A percentile compares a stretch with the other conserved stretches of the same genome.
Evolutionary conservation across 2,329 filamentous ascomycete genomes (phyloP).

Genomic region (Gnomoniopsis smithogilvyi): DNA sequence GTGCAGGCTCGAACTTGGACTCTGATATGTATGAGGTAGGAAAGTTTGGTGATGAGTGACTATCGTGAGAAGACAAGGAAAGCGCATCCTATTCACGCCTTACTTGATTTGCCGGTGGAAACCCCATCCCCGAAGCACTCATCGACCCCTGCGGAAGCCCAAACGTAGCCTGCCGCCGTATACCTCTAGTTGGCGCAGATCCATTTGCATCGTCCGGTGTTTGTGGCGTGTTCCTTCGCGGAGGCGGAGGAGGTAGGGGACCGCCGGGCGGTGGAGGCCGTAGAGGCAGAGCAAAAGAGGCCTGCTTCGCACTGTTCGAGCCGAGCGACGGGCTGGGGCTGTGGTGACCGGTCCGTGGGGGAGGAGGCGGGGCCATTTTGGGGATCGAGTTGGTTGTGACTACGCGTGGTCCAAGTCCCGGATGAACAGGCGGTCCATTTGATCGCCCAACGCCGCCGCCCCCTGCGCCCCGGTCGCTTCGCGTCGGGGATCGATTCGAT

Average conservation of each 20-base stretch:
- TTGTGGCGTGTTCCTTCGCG: conserved; percentile 53
- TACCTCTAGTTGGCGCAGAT: conserved; percentile 32
- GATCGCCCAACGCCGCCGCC: conserved; percentile 43
- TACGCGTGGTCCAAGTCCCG: conserved; percentile 51
- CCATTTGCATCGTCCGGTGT: conserved; percentile 50
- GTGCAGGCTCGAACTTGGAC: neutral
- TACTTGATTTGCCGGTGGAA: conserved; percentile 26
- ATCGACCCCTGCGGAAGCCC: conserved; percentile 41
- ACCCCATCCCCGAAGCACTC: conserved; percentile 27
- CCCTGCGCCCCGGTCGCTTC: conserved; percentile 37
- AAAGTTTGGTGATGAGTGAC: neutral
- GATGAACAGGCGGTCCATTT: conserved; percentile 42
- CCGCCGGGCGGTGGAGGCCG: conserved; percentile 59
- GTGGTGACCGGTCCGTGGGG: conserved; percentile 9
- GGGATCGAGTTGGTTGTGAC: conserved; percentile 52
- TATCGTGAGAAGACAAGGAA: conserved; percentile 10
- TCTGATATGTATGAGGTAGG: neutral
- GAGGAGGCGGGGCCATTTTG: conserved; percentile 36
- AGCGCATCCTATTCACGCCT: conserved; percentile 25
- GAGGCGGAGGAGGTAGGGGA: conserved; percentile 58
- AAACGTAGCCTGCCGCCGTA: conserved; percentile 52
- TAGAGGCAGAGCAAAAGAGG: conserved; percentile 62
- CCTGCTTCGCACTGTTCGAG: conserved; percentile 40
- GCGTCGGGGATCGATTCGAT: conserved; percentile 49
- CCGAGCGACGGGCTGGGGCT: conserved; percentile 27